phyloP scores from a whole-genome alignment of 495 filamentous ascomycete genomes.

The Parathielavia hyrcaniae region DNA sequence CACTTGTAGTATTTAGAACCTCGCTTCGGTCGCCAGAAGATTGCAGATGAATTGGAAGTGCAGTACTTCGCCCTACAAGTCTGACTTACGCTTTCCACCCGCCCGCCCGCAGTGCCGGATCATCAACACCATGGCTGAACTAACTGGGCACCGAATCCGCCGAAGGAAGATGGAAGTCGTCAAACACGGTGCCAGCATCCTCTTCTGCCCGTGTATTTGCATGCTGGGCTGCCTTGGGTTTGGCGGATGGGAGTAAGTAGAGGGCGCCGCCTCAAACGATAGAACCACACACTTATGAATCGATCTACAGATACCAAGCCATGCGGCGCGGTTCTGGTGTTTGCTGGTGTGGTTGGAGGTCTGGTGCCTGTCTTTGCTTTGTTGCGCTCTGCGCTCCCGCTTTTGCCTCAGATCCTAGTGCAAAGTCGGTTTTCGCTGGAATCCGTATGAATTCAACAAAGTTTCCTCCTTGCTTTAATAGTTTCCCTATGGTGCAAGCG shows the following conservation, averaged over 20 bases:
- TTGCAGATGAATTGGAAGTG: neutral
- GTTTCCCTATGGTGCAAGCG: too few relatives aligned
- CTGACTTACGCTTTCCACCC: neutral
- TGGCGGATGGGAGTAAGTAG: neutral
- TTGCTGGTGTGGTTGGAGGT: too few relatives aligned
- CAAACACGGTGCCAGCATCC: neutral
- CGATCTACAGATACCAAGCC: neutral
- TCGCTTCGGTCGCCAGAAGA: neutral
- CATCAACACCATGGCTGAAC: neutral
- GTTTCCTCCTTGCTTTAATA: too few relatives aligned
- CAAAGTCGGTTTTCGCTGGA: too few relatives aligned
- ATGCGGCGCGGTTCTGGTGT: neutral
- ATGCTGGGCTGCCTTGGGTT: neutral
- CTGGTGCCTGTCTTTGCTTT: too few relatives aligned
- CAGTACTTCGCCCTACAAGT: neutral
- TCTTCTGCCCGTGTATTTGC: neutral
- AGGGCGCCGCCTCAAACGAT: neutral
- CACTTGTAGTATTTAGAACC: neutral
- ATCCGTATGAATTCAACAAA: too few relatives aligned
- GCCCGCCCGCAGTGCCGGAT: neutral
- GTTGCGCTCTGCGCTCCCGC: too few relatives aligned
- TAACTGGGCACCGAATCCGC: neutral
- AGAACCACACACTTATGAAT: neutral
- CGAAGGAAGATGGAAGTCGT: neutral
- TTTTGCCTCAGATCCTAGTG: too few relatives aligned